Percentiles rank a stretch among this genome's conserved stretches.
Evolutionary conservation across 208 protist genomes (phyloP).

Genomic region (Wallacemonas sp.): DNA sequence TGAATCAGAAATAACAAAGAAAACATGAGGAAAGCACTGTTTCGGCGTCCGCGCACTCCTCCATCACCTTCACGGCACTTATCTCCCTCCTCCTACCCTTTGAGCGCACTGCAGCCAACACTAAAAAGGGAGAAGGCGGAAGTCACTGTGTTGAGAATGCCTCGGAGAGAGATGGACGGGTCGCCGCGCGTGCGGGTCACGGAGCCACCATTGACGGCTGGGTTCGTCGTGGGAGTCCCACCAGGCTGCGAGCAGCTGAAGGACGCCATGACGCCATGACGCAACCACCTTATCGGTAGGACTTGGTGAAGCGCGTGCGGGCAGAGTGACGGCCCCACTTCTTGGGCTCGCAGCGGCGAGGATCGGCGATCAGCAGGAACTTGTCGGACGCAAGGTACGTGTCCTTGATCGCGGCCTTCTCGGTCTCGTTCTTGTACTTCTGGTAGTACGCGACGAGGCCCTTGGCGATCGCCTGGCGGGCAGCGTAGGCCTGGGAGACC

Average conservation of each 20-base stretch:
- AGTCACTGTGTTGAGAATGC: neutral
- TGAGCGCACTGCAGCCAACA: neutral
- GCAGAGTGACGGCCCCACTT: conserved; percentile 99
- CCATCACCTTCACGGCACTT: neutral
- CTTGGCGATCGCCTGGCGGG: conserved; percentile 99
- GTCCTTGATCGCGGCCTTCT: conserved; percentile 99
- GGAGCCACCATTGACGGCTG: no score
- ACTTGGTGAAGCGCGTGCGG: conserved; percentile 99
- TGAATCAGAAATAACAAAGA: conserved; percentile 18
- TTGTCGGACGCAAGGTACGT: conserved; percentile 97
- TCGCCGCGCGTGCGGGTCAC: no score
- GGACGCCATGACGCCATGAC: no score
- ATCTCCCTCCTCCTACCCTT: neutral
- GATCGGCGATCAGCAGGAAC: conserved; percentile 99
- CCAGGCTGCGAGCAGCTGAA: no score
- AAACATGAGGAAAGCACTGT: conserved; percentile 10
- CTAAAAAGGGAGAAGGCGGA: neutral
- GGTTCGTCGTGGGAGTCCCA: no score
- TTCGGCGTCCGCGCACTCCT: no score
- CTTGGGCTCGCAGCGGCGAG: conserved; percentile 99
- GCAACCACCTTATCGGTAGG: conserved; percentile 96
- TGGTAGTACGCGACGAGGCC: conserved; percentile 99
- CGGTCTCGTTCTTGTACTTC: conserved; percentile 96
- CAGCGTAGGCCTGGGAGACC: conserved; percentile 98
- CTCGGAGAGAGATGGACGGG: neutral